Conservation (phyloP, 352 stramenopile species). For the Phytophthora chlamydospora region DNA sequence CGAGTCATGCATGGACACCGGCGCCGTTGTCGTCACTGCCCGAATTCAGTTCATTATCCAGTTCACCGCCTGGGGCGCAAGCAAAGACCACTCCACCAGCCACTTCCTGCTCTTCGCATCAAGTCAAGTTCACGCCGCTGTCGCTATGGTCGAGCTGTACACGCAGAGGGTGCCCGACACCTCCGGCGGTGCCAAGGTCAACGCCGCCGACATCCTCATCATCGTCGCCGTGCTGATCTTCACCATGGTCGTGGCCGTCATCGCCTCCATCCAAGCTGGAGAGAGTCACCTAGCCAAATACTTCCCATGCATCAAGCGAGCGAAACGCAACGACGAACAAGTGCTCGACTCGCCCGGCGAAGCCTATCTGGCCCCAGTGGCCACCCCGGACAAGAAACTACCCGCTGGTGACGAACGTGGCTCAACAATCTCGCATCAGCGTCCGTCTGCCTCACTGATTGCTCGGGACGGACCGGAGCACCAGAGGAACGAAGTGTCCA, state of each 20-base stretch:
- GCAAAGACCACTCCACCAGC: neutral
- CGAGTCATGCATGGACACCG: constrained; percentile 11
- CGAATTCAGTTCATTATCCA: constrained; percentile 31
- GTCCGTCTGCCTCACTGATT: constrained; percentile 38
- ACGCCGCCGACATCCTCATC: constrained; percentile 41
- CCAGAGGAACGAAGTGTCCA: constrained; percentile 44
- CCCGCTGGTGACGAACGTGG: constrained; percentile 32
- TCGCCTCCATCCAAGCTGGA: constrained; percentile 45
- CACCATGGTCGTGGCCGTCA: constrained; percentile 42
- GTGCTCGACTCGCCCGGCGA: constrained; percentile 28
- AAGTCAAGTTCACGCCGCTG: constrained; percentile 8
- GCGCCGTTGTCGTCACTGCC: constrained; percentile 5
- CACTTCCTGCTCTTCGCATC: neutral
- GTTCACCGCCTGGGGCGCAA: constrained; percentile 19
- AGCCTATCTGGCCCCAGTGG: constrained; percentile 32
- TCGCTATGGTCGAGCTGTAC: constrained; percentile 38
- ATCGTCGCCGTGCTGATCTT: constrained; percentile 38
- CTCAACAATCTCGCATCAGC: constrained; percentile 28
- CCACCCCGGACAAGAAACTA: constrained; percentile 39
- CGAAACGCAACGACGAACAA: constrained; percentile 18
- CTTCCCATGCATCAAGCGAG: constrained; percentile 40
- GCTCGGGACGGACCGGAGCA: constrained; percentile 32
- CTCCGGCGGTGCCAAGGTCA: constrained; percentile 39
- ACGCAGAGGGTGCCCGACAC: constrained; percentile 37
- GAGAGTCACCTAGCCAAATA: constrained; percentile 43